Evolutionary conservation across 192 early-diverging fungal genomes (phyloP).

Genomic region (Coemansia sp.): DNA sequence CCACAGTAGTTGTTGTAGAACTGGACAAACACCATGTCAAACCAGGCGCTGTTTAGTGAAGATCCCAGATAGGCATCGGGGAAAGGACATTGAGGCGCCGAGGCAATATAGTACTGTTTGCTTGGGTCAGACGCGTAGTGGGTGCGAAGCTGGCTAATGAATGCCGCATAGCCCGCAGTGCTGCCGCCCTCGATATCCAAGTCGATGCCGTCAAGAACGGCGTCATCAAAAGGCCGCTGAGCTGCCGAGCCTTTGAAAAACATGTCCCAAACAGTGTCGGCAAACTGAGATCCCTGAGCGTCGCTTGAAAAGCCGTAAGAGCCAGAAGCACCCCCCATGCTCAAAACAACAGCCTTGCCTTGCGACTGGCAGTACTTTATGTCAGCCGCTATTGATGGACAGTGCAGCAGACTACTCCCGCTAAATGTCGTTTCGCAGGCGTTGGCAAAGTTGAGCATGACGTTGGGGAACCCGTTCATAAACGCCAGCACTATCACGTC

Average conservation of each 20-base stretch:
- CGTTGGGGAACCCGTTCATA: conserved; percentile 54
- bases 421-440: conserved; percentile 56
- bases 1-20: conserved; percentile 73
- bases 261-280: conserved; percentile 56
- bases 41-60: conserved; percentile 54
- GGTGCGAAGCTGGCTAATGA: conserved; percentile 46
- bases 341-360: conserved; percentile 60
- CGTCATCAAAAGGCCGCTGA: conserved; percentile 57
- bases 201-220: conserved; percentile 61
- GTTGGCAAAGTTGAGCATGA: conserved; percentile 61
- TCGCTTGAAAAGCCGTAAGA: conserved; percentile 52
- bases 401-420: conserved; percentile 55
- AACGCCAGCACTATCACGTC: conserved; percentile 63
- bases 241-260: conserved; percentile 57
- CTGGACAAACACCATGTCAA: conserved; percentile 65
- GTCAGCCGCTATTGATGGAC: conserved; percentile 55
- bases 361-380: conserved; percentile 63
- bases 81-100: conserved; percentile 62
- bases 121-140: conserved; percentile 46
- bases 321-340: conserved; percentile 65
- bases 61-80: conserved; percentile 55
- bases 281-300: conserved; percentile 43
- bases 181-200: conserved; percentile 56
- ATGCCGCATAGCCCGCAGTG: conserved; percentile 43
- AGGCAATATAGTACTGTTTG: conserved; percentile 56